These are phyloP conservation scores for Penicillium sp. DNA, from an alignment of 2,329 filamentous ascomycete species.

Conservation along the genomic window DNA sequence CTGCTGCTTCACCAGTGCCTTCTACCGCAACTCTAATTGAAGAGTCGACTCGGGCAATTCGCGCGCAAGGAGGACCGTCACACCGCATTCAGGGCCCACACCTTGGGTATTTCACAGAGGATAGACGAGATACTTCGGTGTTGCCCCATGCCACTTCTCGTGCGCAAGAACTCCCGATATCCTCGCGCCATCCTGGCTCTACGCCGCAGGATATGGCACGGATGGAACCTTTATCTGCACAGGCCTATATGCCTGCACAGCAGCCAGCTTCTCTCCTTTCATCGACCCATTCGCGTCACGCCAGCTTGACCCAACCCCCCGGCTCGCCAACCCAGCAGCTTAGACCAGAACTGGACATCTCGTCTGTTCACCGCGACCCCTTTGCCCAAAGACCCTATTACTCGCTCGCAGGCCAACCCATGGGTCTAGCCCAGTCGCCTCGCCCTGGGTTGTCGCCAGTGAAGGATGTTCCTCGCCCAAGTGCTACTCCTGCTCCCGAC, in stretches of 20 bases:
- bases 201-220: constrained; percentile 32
- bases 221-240: constrained; percentile 34
- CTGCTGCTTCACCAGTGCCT: constrained; percentile 26
- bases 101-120: constrained; percentile 45
- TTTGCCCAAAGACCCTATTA: constrained; percentile 36
- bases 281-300: constrained; percentile 36
- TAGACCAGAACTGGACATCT: constrained; percentile 33
- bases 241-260: constrained; percentile 31
- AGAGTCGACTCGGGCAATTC: constrained; percentile 34
- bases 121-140: constrained; percentile 33
- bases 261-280: constrained; percentile 26
- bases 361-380: constrained; percentile 37
- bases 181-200: constrained; percentile 30
- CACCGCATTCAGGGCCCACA: constrained; percentile 42
- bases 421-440: constrained; percentile 28
- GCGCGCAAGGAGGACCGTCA: constrained; percentile 29
- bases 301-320: constrained; percentile 35
- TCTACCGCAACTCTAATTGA: constrained; percentile 31
- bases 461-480: constrained; percentile 36
- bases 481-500: constrained; percentile 35
- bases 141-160: constrained; percentile 25
- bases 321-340: constrained; percentile 34
- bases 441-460: constrained; percentile 33
- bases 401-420: constrained; percentile 25
- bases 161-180: constrained; percentile 30